Conservation (phyloP, 2,329 filamentous ascomycete species). For the Lecanosticta acicola region DNA sequence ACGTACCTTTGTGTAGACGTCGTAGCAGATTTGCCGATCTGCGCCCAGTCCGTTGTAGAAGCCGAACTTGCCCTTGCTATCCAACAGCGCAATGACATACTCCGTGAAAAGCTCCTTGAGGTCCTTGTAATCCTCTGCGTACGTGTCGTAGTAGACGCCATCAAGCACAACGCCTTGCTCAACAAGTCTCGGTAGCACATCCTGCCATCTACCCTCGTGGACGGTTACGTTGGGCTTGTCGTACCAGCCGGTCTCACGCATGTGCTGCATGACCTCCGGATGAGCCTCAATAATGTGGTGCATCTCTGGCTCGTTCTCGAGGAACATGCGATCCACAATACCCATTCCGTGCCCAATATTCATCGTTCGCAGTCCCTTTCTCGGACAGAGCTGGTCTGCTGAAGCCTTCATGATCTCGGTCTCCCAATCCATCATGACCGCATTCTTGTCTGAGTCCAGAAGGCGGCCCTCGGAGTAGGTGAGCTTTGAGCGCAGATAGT, state of each 20-base stretch:
- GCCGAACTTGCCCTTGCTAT: slow-evolving; percentile 52
- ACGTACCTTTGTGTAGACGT: slow-evolving; percentile 76
- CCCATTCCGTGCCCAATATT: slow-evolving; percentile 50
- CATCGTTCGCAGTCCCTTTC: slow-evolving; percentile 40
- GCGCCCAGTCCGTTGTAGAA: slow-evolving; percentile 77
- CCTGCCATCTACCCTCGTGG: slow-evolving; percentile 47
- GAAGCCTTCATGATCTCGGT: slow-evolving; percentile 45
- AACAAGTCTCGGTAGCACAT: slow-evolving; percentile 42
- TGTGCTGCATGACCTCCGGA: slow-evolving; percentile 42
- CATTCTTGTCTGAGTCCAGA: slow-evolving; percentile 46
- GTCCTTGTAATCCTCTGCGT: slow-evolving; percentile 86
- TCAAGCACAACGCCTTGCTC: slow-evolving; percentile 42
- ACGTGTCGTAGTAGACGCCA: slow-evolving; percentile 89
- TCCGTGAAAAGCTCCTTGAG: slow-evolving; percentile 84
- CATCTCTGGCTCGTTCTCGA: slow-evolving; percentile 38
- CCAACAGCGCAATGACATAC: slow-evolving; percentile 72
- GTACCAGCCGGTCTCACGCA: slow-evolving; percentile 45
- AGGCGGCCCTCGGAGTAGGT: slow-evolving; percentile 44
- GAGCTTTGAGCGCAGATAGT: slow-evolving; percentile 45
- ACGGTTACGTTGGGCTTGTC: slow-evolving; percentile 45
- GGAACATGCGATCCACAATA: slow-evolving; percentile 46
- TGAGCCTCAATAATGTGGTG: slow-evolving; percentile 51
- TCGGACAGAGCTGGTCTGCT: slow-evolving; percentile 39
- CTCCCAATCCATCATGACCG: slow-evolving; percentile 51
- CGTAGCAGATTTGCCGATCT: slow-evolving; percentile 87